These are phyloP conservation scores for Cenchrus purpureus DNA, from an alignment of 176 grass and related monocot species.

Conservation along the genomic window DNA sequence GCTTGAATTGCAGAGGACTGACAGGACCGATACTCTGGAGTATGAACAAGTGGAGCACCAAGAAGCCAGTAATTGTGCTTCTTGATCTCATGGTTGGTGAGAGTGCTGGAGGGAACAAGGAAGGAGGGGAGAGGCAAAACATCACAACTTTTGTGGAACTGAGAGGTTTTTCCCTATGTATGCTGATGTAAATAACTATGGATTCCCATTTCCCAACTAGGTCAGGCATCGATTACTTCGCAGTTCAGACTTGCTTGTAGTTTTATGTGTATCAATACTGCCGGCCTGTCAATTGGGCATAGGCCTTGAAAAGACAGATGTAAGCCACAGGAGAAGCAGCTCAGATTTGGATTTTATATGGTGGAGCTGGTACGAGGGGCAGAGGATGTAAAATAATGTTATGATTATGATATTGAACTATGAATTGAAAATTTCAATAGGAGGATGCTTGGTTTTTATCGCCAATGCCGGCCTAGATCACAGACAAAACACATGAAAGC, in stretches of 20 bases:
- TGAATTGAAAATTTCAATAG: not conserved
- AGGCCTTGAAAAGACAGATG: conserved; percentile 36
- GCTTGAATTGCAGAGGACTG: conserved; percentile 48
- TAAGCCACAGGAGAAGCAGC: conserved; percentile 22
- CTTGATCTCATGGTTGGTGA: conserved; percentile 52
- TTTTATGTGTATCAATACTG: conserved; percentile 16
- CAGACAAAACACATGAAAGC: conserved; percentile 25
- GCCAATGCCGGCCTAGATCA: conserved; percentile 36
- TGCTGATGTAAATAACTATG: conserved; percentile 40
- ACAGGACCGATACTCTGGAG: not conserved
- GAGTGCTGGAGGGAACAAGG: not conserved
- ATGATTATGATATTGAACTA: conserved; percentile 10
- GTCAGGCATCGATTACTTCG: conserved; percentile 28
- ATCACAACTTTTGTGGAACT: conserved; percentile 20
- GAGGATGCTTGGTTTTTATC: conserved; percentile 47
- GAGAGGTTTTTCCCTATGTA: conserved; percentile 29
- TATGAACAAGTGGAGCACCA: conserved; percentile 34
- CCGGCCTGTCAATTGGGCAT: conserved; percentile 29
- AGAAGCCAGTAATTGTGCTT: conserved; percentile 30
- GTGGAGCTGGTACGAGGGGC: not conserved
- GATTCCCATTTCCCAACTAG: not conserved
- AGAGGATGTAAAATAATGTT: conserved; percentile 33
- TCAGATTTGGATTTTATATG: conserved; percentile 34
- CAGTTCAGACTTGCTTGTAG: not conserved
- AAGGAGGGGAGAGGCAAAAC: conserved; percentile 19